Evolutionary conservation across 2,329 filamentous ascomycete species (phyloP).

Genomic region (Exophiala aquamarina): DNA sequence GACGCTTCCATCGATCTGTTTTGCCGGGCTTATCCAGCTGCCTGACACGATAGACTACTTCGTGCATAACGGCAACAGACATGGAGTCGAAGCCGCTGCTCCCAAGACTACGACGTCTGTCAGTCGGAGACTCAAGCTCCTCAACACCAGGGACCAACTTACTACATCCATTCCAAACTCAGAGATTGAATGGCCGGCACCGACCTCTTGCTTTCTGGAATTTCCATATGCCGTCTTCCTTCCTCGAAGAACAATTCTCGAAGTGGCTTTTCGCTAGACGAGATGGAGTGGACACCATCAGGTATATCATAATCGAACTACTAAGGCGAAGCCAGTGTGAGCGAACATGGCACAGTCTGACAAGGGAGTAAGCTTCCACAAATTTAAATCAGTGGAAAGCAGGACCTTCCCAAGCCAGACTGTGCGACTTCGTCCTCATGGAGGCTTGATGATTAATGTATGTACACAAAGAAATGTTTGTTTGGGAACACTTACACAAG

Average conservation of each 20-base stretch:
- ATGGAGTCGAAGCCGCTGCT: conserved; percentile 3
- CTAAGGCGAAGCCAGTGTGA: background rate
- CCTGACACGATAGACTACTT: conserved; percentile 1
- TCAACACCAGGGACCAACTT: background rate
- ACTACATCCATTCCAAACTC: conserved; percentile 9
- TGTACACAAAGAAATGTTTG: background rate
- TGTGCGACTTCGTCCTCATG: background rate
- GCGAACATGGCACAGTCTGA: background rate
- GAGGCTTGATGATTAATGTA: background rate
- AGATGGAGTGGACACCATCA: background rate
- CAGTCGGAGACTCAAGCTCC: background rate
- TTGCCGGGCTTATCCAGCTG: conserved; percentile 6
- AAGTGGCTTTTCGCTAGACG: conserved; percentile 3
- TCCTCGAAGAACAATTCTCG: conserved; percentile 8
- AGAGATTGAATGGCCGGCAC: conserved; percentile 19
- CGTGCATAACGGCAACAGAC: conserved; percentile 6
- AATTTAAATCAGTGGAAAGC: background rate
- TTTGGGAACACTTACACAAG: conserved; percentile 15
- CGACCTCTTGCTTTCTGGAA: background rate
- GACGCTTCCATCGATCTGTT: background rate
- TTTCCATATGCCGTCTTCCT: conserved; percentile 5
- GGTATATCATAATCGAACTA: conserved; percentile 6
- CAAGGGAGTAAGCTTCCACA: background rate
- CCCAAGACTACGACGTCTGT: conserved; percentile 1
- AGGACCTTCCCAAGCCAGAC: background rate